phyloP scores from a whole-genome alignment of 345 rosid species.

The Bruguiera parviflora region DNA sequence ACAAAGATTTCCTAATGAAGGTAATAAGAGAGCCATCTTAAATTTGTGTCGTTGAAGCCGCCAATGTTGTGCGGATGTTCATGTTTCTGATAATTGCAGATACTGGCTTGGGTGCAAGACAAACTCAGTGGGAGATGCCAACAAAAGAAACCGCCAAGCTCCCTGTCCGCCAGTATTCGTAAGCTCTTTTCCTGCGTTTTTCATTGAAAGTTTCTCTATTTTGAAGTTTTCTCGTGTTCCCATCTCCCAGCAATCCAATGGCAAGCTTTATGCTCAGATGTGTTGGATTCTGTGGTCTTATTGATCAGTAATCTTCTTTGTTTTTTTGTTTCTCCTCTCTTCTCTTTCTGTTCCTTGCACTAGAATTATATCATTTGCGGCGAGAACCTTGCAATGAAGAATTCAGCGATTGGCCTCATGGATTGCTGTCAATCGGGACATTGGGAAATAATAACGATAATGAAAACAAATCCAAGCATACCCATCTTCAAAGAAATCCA shows the following conservation, averaged over 20 bases:
- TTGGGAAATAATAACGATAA: constrained; percentile 50
- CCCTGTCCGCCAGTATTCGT: constrained; percentile 30
- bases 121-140: constrained; percentile 34
- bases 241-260: too few species aligned
- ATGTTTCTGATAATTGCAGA: constrained; percentile 32
- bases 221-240: not conserved
- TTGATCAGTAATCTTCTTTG: too few species aligned
- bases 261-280: too few species aligned
- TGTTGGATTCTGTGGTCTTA: too few species aligned
- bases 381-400: constrained; percentile 43
- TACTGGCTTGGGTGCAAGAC: constrained; percentile 69
- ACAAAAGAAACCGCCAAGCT: constrained; percentile 20
- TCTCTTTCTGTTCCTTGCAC: not conserved
- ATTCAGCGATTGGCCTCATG: constrained; percentile 60
- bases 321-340: too few species aligned
- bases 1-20: constrained; percentile 18
- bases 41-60: not conserved
- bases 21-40: constrained; percentile 7
- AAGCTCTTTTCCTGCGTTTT: constrained; percentile 15
- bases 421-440: constrained; percentile 74
- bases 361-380: constrained; percentile 13
- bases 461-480: constrained; percentile 21
- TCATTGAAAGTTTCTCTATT: not conserved
- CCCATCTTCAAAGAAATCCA: constrained; percentile 9
- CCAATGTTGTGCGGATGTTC: not conserved